These are phyloP conservation scores for Plenodomus lindquistii DNA, from an alignment of 2,329 filamentous ascomycete genomes.

Conservation along the genomic window DNA sequence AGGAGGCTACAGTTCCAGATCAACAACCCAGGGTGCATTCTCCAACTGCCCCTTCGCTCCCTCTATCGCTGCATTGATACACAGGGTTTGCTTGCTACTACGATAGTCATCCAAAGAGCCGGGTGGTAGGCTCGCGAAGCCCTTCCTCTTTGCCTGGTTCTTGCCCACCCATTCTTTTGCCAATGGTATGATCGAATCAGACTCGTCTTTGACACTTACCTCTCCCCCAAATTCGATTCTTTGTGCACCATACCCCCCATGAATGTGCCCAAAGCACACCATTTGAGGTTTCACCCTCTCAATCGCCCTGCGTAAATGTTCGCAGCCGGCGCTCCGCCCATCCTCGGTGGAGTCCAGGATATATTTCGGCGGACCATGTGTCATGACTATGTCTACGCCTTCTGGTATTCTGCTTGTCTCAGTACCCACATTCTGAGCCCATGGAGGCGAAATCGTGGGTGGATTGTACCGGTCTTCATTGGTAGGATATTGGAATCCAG, in stretches of 20 bases:
- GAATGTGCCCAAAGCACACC: constrained; percentile 65
- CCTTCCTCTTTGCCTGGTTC: constrained; percentile 25
- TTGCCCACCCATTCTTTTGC: constrained; percentile 25
- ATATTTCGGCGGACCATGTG: constrained; percentile 60
- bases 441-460: constrained; percentile 14
- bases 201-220: constrained; percentile 1
- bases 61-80: constrained; percentile 61
- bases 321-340: constrained; percentile 55
- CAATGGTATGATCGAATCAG: constrained; percentile 13
- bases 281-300: constrained; percentile 52
- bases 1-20: constrained; percentile 50
- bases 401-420: constrained; percentile 31
- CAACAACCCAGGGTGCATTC: constrained; percentile 59
- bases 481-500: constrained; percentile 58
- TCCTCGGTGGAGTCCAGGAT: constrained; percentile 51
- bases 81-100: constrained; percentile 53
- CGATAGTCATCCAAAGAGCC: constrained; percentile 26
- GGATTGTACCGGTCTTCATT: constrained; percentile 57
- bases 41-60: constrained; percentile 50
- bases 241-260: constrained; percentile 50
- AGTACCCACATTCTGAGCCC: constrained; percentile 23
- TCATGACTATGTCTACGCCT: constrained; percentile 61
- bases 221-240: constrained; percentile 32
- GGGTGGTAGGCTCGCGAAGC: constrained; percentile 29
- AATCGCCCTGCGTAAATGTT: constrained; percentile 56